Evolutionary conservation across 768 basidiomycete genomes (phyloP), one percentile per base, ranked within the genome.

Genomic region (Tulasnella sp.): DNA sequence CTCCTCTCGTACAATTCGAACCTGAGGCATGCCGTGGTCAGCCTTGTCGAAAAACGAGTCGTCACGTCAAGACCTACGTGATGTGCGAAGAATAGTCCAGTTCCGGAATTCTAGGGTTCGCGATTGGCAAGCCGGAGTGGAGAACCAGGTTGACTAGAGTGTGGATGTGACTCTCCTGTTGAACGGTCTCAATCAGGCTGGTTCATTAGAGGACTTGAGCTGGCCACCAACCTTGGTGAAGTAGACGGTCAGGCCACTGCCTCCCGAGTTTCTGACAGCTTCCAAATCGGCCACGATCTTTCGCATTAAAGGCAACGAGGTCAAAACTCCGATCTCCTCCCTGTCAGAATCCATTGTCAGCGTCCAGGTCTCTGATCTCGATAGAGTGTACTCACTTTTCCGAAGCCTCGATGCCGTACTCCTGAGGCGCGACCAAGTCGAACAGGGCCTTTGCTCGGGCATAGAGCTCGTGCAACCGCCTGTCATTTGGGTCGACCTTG

Each of bases 371-470:
- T 28, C 28, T 4, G 5, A 28, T 1, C 2, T 60, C 22, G 22
- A 14, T 75, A 5, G 69, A 2, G 24, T 76, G 28, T 14, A 85
- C 89, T 54, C 82, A 94, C 95, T 97, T 97, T 87, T 98, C 98
- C 83, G 94, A 91, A 1, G 93, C 93, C 82, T 99, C 98, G 80
- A 99, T 98, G 22, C 98, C 98, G 84, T 99, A 99, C 85, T 99
- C 98, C 84, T 99, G 97, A 9, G 98, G 98, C 0, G 96, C 97
- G 37, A 99, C 97, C 58, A 99, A 90, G 84, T 99, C 97, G 83
- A 99, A 99, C 1, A 99, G 90, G 1, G 96, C 96, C 86, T 99
- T 99, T 22, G 98, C 97, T 40, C 95, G 92, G 69, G 92, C 93
- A 86, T 98, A 98, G 24, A 99, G 88, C 86, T 99, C 96, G 84